phyloP scores from a whole-genome alignment of 371 early-diverging fungal genomes.

The Lichtheimia corymbifera region DNA sequence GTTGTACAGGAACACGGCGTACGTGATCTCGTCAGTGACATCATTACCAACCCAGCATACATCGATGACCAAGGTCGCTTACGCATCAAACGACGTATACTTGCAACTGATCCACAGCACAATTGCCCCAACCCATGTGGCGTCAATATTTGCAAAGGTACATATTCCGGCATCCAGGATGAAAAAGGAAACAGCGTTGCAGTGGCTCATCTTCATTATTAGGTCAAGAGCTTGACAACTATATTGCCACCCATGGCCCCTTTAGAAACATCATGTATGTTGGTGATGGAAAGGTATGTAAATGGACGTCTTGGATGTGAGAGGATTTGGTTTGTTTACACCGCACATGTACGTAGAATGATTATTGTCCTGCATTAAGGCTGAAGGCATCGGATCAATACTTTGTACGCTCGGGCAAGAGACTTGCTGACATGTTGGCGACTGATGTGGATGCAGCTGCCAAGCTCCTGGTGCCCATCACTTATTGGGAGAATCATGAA shows the following conservation, averaged over 20 bases:
- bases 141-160: constrained; percentile 78
- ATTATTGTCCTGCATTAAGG: constrained; percentile 44
- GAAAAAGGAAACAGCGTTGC: background rate
- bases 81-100: constrained; percentile 51
- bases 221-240: constrained; percentile 41
- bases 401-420: constrained; percentile 23
- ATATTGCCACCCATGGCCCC: constrained; percentile 29
- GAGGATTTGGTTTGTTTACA: background rate
- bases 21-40: constrained; percentile 52
- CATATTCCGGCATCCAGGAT: background rate
- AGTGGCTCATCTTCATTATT: background rate
- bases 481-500: constrained; percentile 25
- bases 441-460: constrained; percentile 11
- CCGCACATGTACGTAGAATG: constrained; percentile 25
- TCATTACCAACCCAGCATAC: constrained; percentile 75
- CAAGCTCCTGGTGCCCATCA: constrained; percentile 17
- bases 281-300: constrained; percentile 44
- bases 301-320: background rate
- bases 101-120: constrained; percentile 52
- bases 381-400: constrained; percentile 27
- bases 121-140: constrained; percentile 66
- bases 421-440: constrained; percentile 14
- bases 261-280: constrained; percentile 39
- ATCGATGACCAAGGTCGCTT: constrained; percentile 57
- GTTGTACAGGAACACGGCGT: constrained; percentile 52